A percentile compares a stretch with the other conserved stretches of the same genome.
Conservation (phyloP, 306 rosid species). For the Bauhinia variegata region DNA sequence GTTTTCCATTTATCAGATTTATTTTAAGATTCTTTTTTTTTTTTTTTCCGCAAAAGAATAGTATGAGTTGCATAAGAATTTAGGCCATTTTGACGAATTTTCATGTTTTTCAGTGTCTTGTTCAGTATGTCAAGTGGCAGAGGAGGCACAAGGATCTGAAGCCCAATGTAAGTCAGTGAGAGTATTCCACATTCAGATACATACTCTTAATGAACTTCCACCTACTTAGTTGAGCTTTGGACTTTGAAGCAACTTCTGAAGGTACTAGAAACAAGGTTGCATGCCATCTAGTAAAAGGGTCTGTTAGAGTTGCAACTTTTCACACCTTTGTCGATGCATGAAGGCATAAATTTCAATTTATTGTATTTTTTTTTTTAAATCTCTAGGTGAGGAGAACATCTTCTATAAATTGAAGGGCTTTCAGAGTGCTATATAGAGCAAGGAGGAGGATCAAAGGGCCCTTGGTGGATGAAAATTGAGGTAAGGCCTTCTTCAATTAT, state of each 20-base stretch:
- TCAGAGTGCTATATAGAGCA: slow-evolving; percentile 16
- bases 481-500: slow-evolving; percentile 34
- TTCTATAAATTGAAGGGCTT: slow-evolving; percentile 35
- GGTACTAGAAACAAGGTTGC: slow-evolving; percentile 38
- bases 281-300: slow-evolving; percentile 32
- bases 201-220: slow-evolving; percentile 31
- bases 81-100: slow-evolving; percentile 1
- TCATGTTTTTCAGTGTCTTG: slow-evolving; percentile 38
- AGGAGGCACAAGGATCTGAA: slow-evolving; percentile 45
- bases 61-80: slow-evolving; percentile 8
- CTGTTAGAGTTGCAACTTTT: slow-evolving; percentile 28
- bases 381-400: slow-evolving; percentile 24
- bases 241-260: slow-evolving; percentile 45
- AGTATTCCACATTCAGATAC: slow-evolving; percentile 31
- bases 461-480: slow-evolving; percentile 39
- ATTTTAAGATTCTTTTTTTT: neutral
- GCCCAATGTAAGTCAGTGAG: slow-evolving; percentile 35
- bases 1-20: slow-evolving; percentile 24
- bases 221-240: slow-evolving; percentile 20
- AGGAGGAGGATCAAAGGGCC: slow-evolving; percentile 25
- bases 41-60: slow-evolving; percentile 13
- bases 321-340: slow-evolving; percentile 26
- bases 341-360: slow-evolving; percentile 19
- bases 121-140: slow-evolving; percentile 37
- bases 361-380: neutral